Evolutionary conservation across 2,329 filamentous ascomycete species (phyloP).

Genomic region (Penicillium psychrosexuale): DNA sequence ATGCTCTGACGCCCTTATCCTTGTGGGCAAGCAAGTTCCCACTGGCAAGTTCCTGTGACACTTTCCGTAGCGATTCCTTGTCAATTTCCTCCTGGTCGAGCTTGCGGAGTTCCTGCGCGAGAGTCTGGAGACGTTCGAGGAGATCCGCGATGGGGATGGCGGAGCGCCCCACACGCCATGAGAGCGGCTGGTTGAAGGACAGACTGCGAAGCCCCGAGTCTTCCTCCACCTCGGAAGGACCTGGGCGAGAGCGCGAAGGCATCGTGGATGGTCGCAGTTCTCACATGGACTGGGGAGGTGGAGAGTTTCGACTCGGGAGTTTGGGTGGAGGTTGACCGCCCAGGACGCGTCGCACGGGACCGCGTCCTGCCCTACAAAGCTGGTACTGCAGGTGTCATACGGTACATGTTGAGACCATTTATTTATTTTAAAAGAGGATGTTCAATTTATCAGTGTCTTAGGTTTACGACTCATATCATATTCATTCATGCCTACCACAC

Average conservation of each 20-base stretch:
- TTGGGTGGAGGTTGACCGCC: conserved; percentile 25
- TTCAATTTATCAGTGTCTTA: too few species aligned
- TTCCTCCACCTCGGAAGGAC: conserved; percentile 35
- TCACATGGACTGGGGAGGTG: conserved; percentile 22
- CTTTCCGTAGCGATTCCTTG: conserved; percentile 74
- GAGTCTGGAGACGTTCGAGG: conserved; percentile 71
- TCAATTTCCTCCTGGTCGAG: conserved; percentile 86
- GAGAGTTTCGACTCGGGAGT: conserved; percentile 17
- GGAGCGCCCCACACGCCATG: conserved; percentile 81
- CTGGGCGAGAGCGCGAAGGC: conserved; percentile 45
- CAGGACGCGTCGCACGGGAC: conserved; percentile 20
- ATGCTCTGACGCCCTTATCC: conserved; percentile 89
- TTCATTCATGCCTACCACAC: background rate
- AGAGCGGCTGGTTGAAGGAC: conserved; percentile 78
- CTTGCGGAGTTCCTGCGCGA: conserved; percentile 77
- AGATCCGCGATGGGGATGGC: conserved; percentile 81
- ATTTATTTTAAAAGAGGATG: background rate
- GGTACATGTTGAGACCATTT: background rate
- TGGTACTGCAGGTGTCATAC: background rate
- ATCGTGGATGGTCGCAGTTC: conserved; percentile 30
- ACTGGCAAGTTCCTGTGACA: conserved; percentile 79
- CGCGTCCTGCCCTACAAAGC: conserved; percentile 8
- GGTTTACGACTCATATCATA: background rate
- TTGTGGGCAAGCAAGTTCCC: conserved; percentile 84
- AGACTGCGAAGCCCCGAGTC: conserved; percentile 50